Conservation (phyloP, 2,329 filamentous ascomycete species). For the Nannizzia gypsea region DNA sequence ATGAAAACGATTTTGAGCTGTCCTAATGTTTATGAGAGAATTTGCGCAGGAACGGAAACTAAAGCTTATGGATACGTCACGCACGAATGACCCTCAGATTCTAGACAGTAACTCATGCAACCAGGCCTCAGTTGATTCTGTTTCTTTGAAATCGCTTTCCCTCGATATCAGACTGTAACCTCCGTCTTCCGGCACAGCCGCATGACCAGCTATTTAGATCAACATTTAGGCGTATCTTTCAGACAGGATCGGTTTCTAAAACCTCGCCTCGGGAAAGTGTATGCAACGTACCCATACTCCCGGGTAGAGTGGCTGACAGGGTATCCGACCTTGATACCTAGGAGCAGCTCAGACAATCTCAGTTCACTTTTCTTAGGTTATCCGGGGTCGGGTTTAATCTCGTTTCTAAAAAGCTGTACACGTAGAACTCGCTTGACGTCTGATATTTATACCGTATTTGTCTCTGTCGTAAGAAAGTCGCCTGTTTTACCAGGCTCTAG, state of each 20-base stretch:
- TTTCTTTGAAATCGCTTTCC: not conserved
- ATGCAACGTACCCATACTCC: not conserved
- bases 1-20: too few species aligned
- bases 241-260: not conserved
- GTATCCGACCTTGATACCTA: not conserved
- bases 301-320: not conserved
- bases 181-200: not conserved
- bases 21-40: too few species aligned
- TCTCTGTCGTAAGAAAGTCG: too few species aligned
- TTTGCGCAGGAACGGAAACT: too few species aligned
- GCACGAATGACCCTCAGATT: not conserved
- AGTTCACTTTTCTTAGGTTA: too few species aligned
- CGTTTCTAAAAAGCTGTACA: too few species aligned
- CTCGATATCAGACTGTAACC: not conserved
- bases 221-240: not conserved
- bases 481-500: too few species aligned
- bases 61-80: too few species aligned
- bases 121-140: not conserved
- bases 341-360: too few species aligned
- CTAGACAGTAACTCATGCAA: not conserved
- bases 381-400: too few species aligned
- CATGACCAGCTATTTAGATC: not conserved
- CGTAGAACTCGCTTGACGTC: too few species aligned
- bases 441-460: too few species aligned
- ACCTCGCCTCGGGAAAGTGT: not conserved